phyloP scores from a whole-genome alignment of 257 asterid species.

The Paulownia fortunei region DNA sequence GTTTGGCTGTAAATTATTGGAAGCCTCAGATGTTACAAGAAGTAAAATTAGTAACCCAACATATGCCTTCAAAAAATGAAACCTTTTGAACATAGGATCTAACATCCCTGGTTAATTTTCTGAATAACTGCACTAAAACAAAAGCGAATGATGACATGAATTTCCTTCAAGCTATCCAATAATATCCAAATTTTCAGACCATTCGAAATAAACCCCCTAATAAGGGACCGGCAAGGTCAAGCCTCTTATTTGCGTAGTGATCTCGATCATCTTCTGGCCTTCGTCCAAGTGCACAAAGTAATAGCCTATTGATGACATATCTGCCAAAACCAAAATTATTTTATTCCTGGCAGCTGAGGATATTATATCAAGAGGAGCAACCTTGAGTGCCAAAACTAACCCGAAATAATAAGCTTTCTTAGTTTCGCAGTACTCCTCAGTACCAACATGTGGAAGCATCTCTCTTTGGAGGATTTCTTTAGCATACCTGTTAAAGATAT shows the following conservation, averaged over 20 bases:
- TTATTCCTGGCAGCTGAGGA: background rate
- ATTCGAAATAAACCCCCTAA: conserved; percentile 75
- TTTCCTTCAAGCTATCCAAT: conserved; percentile 7
- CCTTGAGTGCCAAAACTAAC: conserved; percentile 38
- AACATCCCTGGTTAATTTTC: conserved; percentile 83
- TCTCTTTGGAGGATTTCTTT: conserved; percentile 84
- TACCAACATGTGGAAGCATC: conserved; percentile 94
- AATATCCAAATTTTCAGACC: conserved; percentile 42
- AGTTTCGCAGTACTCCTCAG: conserved; percentile 73
- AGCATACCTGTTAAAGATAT: conserved; percentile 58
- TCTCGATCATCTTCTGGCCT: conserved; percentile 87
- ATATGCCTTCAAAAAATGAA: conserved; percentile 22
- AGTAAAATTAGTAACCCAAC: conserved; percentile 7
- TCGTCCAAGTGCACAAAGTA: conserved; percentile 77
- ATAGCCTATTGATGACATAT: conserved; percentile 77
- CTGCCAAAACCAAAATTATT: conserved; percentile 39
- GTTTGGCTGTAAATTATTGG: background rate
- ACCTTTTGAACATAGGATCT: conserved; percentile 87
- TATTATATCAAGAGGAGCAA: background rate
- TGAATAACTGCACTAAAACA: conserved; percentile 61
- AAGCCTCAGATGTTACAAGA: conserved; percentile 25
- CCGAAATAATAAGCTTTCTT: conserved; percentile 90
- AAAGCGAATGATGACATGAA: conserved; percentile 20
- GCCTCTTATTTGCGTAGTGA: conserved; percentile 88
- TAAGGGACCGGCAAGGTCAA: conserved; percentile 90